These are phyloP conservation scores for Simmondsia chinensis DNA, from an alignment of 148 eudicot species.

Conservation along the genomic window DNA sequence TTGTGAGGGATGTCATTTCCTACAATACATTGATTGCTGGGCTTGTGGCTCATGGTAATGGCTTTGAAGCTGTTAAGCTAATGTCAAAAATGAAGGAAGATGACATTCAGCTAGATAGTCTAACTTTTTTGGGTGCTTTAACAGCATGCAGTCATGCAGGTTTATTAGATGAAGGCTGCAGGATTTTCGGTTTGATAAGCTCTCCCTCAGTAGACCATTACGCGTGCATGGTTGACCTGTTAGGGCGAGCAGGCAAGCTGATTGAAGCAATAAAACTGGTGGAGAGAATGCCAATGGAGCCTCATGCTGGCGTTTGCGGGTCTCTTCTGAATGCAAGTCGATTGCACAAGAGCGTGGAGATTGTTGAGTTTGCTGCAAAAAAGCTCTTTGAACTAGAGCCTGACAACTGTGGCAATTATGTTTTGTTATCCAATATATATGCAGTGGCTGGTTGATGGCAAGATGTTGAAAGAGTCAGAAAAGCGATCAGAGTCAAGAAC, in stretches of 20 bases:
- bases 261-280: conserved; percentile 44
- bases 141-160: conserved; percentile 75
- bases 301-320: conserved; percentile 59
- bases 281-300: conserved; percentile 45
- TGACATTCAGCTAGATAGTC: conserved; percentile 40
- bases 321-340: conserved; percentile 59
- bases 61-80: conserved; percentile 36
- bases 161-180: conserved; percentile 33
- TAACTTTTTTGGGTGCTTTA: conserved; percentile 42
- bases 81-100: conserved; percentile 35
- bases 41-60: conserved; percentile 56
- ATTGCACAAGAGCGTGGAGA: conserved; percentile 43
- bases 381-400: conserved; percentile 68
- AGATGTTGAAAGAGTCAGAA: conserved; percentile 42
- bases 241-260: conserved; percentile 51
- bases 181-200: conserved; percentile 37
- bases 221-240: conserved; percentile 68
- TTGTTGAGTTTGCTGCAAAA: conserved; percentile 52
- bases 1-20: conserved; percentile 42
- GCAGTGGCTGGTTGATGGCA: conserved; percentile 52
- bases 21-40: conserved; percentile 56
- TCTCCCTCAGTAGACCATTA: conserved; percentile 49
- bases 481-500: conserved; percentile 31
- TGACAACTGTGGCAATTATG: conserved; percentile 46
- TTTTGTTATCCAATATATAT: conserved; percentile 52